A percentile compares a stretch with the other conserved stretches of the same genome.
Evolutionary conservation across 345 rosid genomes (phyloP).

Genomic region (Laguncularia racemosa): DNA sequence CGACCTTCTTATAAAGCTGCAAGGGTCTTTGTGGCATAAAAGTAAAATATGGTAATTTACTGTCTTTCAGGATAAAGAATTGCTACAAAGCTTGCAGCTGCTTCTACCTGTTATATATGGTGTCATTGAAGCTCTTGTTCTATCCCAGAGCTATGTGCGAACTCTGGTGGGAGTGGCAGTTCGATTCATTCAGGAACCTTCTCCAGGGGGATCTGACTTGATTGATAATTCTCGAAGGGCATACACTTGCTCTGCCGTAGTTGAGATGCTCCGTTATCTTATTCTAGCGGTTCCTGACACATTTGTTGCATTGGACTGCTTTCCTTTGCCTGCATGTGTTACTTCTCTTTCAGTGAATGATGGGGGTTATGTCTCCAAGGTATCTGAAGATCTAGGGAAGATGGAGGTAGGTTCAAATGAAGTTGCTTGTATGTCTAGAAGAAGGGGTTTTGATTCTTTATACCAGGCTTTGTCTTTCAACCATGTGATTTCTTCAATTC

Average conservation of each 20-base stretch:
- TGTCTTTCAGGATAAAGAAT: constrained; percentile 67
- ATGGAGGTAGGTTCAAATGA: constrained; percentile 44
- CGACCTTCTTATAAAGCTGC: not conserved
- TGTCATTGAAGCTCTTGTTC: constrained; percentile 71
- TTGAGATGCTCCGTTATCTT: constrained; percentile 91
- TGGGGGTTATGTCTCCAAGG: constrained; percentile 59
- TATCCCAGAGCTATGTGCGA: constrained; percentile 83
- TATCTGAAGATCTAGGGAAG: constrained; percentile 62
- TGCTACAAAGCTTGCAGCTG: constrained; percentile 77
- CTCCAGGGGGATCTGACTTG: constrained; percentile 88
- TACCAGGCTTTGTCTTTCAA: constrained; percentile 70
- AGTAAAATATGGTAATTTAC: constrained; percentile 2
- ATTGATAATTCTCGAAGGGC: constrained; percentile 96
- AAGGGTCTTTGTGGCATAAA: not conserved
- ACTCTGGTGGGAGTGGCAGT: constrained; percentile 64
- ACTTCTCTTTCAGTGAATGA: constrained; percentile 59
- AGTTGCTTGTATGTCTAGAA: constrained; percentile 39
- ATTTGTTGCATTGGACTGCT: constrained; percentile 91
- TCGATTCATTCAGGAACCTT: constrained; percentile 80
- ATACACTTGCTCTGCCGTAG: constrained; percentile 75
- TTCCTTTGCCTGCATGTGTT: constrained; percentile 79
- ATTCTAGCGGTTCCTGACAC: constrained; percentile 88
- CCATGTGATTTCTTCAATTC: constrained; percentile 62
- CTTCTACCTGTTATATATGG: constrained; percentile 85
- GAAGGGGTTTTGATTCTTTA: constrained; percentile 61